A percentile compares a stretch with the other conserved stretches of the same genome.
phyloP scores from a whole-genome alignment of 345 rosid species.

The Brassica carinata region DNA sequence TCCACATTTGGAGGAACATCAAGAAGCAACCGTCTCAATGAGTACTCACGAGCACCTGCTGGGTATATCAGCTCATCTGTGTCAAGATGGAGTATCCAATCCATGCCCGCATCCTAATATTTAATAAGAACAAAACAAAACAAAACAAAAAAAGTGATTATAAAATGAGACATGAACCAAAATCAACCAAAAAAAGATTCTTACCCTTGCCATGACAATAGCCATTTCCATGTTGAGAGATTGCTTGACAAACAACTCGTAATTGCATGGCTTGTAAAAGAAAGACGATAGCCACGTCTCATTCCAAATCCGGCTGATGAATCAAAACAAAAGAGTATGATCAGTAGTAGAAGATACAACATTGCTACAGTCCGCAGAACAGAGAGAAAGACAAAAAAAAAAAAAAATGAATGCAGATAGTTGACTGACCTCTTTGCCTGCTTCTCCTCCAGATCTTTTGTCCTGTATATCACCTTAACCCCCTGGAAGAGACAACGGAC shows the following conservation, averaged over 20 bases:
- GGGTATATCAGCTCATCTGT: constrained; percentile 93
- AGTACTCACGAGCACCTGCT: constrained; percentile 89
- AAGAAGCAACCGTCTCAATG: constrained; percentile 75
- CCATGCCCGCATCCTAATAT: constrained; percentile 76
- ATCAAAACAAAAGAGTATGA: neutral
- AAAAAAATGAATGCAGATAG: neutral
- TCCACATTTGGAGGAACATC: constrained; percentile 87
- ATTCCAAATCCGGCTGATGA: constrained; percentile 88
- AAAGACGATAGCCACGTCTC: constrained; percentile 95
- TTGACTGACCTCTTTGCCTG: constrained; percentile 76
- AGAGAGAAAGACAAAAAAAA: constrained; percentile 7
- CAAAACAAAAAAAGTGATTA: constrained; percentile 1
- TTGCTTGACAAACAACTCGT: constrained; percentile 95
- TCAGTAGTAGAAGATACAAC: constrained; percentile 15
- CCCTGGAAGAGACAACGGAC: constrained; percentile 53
- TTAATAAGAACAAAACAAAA: constrained; percentile 14
- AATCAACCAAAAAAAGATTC: constrained; percentile 35
- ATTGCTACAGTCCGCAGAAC: neutral
- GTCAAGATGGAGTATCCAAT: constrained; percentile 96
- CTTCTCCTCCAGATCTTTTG: constrained; percentile 86
- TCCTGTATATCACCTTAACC: constrained; percentile 80
- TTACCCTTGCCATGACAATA: constrained; percentile 98
- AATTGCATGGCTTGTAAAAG: constrained; percentile 97
- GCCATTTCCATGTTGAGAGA: constrained; percentile 99
- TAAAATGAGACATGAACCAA: constrained; percentile 11